These are phyloP conservation scores for Scheffersomyces coipomensis DNA, from an alignment of 805 yeast species.

Conservation along the genomic window DNA sequence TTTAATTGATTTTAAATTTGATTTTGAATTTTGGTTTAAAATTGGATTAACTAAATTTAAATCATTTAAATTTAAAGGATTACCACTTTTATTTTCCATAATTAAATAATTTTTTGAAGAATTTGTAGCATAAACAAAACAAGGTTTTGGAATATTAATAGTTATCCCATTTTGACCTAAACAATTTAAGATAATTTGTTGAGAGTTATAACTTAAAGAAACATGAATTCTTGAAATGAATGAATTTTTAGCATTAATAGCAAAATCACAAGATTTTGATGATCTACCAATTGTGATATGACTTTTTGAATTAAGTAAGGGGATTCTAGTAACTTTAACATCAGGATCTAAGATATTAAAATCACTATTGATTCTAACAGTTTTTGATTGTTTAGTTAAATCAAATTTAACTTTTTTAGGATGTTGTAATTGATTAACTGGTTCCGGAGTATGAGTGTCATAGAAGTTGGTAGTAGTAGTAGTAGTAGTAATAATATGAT, in stretches of 20 bases:
- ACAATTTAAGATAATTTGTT: constrained; percentile 59
- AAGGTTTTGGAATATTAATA: constrained; percentile 57
- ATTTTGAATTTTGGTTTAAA: constrained; percentile 8
- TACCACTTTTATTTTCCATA: constrained; percentile 20
- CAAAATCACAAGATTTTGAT: constrained; percentile 54
- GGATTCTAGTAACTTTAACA: constrained; percentile 30
- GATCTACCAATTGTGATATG: constrained; percentile 64
- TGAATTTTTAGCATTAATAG: constrained; percentile 47
- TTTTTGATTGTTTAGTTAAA: background rate
- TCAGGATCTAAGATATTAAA: constrained; percentile 37
- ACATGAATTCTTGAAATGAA: constrained; percentile 70
- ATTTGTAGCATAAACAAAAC: constrained; percentile 26
- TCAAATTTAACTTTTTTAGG: background rate
- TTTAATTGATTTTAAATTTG: constrained; percentile 30
- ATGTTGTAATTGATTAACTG: constrained; percentile 2
- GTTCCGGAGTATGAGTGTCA: constrained; percentile 4
- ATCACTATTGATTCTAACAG: constrained; percentile 25
- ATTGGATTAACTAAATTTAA: constrained; percentile 3
- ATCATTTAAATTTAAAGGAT: constrained; percentile 16
- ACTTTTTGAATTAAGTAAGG: constrained; percentile 37
- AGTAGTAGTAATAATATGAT: background rate
- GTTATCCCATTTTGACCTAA: constrained; percentile 80
- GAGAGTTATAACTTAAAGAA: constrained; percentile 41
- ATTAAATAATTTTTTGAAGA: constrained; percentile 19
- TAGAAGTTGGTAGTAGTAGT: constrained; percentile 1